Conservation (phyloP, 352 stramenopile genomes). For the Ophiocytium majus region DNA sequence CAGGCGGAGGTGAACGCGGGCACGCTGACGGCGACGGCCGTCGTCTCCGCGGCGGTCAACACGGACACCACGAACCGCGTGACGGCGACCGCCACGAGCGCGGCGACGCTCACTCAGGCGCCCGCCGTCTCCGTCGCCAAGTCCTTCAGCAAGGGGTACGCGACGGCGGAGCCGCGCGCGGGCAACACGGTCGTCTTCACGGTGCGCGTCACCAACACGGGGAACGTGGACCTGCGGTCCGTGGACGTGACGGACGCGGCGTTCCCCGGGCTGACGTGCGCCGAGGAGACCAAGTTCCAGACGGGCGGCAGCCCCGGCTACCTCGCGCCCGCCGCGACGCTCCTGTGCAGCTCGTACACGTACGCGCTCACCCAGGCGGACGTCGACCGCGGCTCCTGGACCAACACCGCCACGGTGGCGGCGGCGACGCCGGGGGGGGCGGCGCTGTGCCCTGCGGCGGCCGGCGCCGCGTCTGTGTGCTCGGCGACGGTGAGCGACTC, state of each 20-base stretch:
- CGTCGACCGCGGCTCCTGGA: conserved; percentile 12
- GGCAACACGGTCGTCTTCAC: conserved; percentile 10
- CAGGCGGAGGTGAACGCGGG: neutral
- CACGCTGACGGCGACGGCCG: neutral
- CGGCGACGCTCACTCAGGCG: neutral
- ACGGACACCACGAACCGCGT: neutral
- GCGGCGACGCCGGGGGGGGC: neutral
- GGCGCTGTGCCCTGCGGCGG: neutral
- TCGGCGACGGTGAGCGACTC: neutral
- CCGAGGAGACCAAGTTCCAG: neutral
- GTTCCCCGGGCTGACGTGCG: neutral
- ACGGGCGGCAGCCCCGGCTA: neutral
- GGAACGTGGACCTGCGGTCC: conserved; percentile 30
- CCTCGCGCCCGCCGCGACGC: neutral
- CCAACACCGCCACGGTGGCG: conserved; percentile 18
- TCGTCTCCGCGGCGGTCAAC: neutral
- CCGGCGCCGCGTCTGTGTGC: neutral
- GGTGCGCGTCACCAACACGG: conserved; percentile 22
- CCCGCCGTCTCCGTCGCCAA: neutral
- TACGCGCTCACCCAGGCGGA: conserved; percentile 17
- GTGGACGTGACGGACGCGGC: neutral
- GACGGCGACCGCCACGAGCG: neutral
- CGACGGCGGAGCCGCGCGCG: neutral
- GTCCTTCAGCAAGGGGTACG: neutral
- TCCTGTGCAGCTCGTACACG: neutral